These are phyloP conservation scores for Umbelopsis ramanniana DNA, from an alignment of 192 early-diverging fungal species.

Conservation along the genomic window DNA sequence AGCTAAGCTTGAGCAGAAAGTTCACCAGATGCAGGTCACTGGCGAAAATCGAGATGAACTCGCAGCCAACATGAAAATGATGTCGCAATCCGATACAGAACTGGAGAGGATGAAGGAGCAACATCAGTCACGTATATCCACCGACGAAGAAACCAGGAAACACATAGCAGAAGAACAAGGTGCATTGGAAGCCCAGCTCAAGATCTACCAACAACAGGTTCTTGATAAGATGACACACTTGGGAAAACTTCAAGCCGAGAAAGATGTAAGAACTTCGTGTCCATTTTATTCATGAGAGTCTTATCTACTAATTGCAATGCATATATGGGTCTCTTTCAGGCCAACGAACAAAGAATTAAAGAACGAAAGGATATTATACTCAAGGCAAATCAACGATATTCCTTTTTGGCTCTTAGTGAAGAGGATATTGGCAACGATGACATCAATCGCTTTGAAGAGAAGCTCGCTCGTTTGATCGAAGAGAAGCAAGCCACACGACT, in stretches of 20 bases:
- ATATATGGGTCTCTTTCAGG: neutral
- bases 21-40: conserved; percentile 21
- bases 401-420: conserved; percentile 46
- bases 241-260: conserved; percentile 61
- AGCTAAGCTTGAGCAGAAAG: conserved; percentile 9
- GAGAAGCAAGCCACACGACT: conserved; percentile 30
- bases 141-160: conserved; percentile 40
- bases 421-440: conserved; percentile 42
- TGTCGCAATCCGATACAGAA: conserved; percentile 63
- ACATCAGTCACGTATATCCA: conserved; percentile 35
- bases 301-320: too few species aligned
- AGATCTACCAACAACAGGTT: conserved; percentile 37
- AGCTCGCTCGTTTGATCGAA: conserved; percentile 46
- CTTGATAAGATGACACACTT: conserved; percentile 41
- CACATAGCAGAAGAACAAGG: conserved; percentile 31
- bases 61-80: conserved; percentile 9
- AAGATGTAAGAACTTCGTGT: conserved; percentile 35
- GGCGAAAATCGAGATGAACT: conserved; percentile 41
- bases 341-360: conserved; percentile 35
- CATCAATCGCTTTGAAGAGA: conserved; percentile 48
- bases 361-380: conserved; percentile 51
- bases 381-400: conserved; percentile 42
- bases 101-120: conserved; percentile 60
- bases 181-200: conserved; percentile 32
- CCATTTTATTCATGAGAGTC: too few species aligned